A percentile compares a stretch with the other conserved stretches of the same genome.
Evolutionary conservation across 208 protist genomes (phyloP).

Genomic region (Polymyxa betae): DNA sequence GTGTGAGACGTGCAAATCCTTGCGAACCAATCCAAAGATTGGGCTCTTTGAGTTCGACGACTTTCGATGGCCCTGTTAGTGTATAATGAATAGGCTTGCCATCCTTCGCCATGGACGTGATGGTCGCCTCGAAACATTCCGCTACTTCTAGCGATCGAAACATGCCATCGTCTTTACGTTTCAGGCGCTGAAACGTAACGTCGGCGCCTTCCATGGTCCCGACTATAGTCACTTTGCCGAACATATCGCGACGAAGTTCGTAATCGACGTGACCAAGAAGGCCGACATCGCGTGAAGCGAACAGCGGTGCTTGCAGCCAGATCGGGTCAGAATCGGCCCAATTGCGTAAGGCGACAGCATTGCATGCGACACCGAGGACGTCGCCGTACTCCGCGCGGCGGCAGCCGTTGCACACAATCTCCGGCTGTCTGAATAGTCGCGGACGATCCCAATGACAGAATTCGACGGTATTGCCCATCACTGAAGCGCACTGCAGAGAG

Average conservation of each 20-base stretch:
- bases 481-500: not conserved
- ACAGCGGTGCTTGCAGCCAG: not conserved
- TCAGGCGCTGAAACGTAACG: not conserved
- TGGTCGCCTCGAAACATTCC: not conserved
- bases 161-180: not conserved
- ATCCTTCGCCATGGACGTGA: not conserved
- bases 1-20: not conserved
- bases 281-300: not conserved
- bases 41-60: not conserved
- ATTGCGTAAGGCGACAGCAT: not conserved
- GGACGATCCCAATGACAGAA: conserved; percentile 7
- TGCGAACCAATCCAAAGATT: not conserved
- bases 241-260: not conserved
- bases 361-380: not conserved
- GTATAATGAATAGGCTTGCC: not conserved
- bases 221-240: not conserved
- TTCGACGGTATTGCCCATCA: not conserved
- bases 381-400: not conserved
- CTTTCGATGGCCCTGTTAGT: not conserved
- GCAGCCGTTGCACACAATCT: not conserved
- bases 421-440: not conserved
- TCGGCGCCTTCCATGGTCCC: not conserved
- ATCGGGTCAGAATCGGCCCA: not conserved
- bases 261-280: not conserved
- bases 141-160: not conserved